These are phyloP conservation scores for Geotrichum aggregatum DNA, from an alignment of 1,139 yeast species.

Conservation along the genomic window DNA sequence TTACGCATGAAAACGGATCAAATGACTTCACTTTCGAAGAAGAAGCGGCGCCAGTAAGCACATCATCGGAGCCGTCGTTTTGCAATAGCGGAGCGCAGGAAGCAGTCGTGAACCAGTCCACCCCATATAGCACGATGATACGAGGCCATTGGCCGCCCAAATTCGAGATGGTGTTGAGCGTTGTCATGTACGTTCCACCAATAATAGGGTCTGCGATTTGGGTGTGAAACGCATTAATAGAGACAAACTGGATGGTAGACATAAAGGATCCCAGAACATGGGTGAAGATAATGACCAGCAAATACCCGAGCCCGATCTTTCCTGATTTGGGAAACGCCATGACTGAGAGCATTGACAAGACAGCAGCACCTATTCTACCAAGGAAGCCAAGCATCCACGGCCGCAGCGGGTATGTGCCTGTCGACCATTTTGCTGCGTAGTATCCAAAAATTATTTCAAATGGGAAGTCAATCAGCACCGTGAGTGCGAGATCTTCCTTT, in stretches of 20 bases:
- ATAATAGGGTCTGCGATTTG: conserved; percentile 91
- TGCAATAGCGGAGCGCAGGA: conserved; percentile 45
- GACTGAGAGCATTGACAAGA: conserved; percentile 70
- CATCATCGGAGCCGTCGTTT: too few species aligned
- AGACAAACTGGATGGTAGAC: conserved; percentile 93
- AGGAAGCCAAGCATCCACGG: conserved; percentile 91
- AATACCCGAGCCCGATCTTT: conserved; percentile 50
- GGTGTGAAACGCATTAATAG: conserved; percentile 91
- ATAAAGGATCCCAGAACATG: conserved; percentile 85
- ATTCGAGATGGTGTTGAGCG: conserved; percentile 84
- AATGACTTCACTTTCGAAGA: conserved; percentile 20
- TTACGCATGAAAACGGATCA: conserved; percentile 43
- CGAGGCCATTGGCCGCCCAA: conserved; percentile 99
- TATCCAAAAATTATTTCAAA: conserved; percentile 93
- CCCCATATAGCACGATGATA: conserved; percentile 66
- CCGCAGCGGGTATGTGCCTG: conserved; percentile 61
- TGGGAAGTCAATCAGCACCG: conserved; percentile 92
- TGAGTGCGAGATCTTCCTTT: conserved; percentile 87
- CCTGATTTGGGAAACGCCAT: conserved; percentile 64
- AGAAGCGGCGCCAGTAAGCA: conserved; percentile 26
- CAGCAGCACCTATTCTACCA: conserved; percentile 78
- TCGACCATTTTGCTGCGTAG: conserved; percentile 93
- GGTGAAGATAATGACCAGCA: conserved; percentile 67
- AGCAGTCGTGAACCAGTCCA: conserved; percentile 70
- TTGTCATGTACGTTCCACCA: conserved; percentile 98